Percentiles rank a stretch among this genome's conserved stretches.
phyloP scores from a whole-genome alignment of 345 rosid species.

The Firmiana major region DNA sequence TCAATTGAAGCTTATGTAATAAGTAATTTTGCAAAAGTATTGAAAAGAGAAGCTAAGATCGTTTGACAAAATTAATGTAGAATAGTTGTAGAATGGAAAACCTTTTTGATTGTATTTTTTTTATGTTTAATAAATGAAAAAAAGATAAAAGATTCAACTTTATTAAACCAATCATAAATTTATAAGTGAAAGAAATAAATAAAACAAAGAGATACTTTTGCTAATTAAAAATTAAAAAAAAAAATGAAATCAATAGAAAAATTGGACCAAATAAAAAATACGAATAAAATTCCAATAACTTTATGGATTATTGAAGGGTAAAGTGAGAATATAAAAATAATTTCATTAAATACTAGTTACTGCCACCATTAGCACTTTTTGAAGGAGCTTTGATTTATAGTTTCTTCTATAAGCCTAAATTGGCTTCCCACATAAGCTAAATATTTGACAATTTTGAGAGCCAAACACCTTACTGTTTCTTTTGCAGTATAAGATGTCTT shows the following conservation, averaged over 20 bases:
- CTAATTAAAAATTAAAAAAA: not conserved
- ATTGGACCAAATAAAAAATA: not conserved
- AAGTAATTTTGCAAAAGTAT: not conserved
- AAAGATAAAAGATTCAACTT: not conserved
- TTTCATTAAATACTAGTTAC: not conserved
- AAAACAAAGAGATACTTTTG: not conserved
- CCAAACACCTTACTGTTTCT: not conserved
- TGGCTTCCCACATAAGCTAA: not conserved
- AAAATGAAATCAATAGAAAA: not conserved
- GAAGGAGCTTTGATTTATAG: not conserved
- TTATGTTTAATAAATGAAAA: not conserved
- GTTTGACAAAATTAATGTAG: not conserved
- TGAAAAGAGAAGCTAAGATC: not conserved
- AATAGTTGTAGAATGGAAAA: not conserved
- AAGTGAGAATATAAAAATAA: not conserved
- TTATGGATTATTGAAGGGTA: not conserved
- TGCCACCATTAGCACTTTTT: not conserved
- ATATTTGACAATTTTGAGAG: not conserved
- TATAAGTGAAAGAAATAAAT: not conserved
- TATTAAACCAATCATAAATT: not conserved
- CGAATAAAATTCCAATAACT: not conserved
- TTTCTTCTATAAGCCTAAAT: not conserved
- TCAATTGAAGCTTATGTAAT: not conserved
- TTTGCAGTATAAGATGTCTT: not conserved
- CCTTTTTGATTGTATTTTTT: too few relatives aligned